phyloP scores from a whole-genome alignment of 495 filamentous ascomycete species.

The Diplogelasinospora grovesii region DNA sequence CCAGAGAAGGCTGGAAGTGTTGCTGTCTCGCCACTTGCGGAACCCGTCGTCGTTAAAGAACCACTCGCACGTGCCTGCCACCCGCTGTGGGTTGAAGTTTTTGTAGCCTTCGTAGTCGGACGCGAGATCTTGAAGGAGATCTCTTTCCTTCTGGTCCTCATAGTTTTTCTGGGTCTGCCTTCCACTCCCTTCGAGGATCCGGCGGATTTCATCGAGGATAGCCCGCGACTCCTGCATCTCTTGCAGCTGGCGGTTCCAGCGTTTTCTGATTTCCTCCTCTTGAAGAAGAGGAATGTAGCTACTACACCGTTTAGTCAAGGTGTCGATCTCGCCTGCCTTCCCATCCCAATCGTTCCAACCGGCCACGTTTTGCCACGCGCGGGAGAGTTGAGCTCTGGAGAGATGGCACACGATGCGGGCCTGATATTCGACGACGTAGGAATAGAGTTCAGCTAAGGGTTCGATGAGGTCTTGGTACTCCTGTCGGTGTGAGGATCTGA shows the following conservation, averaged over 20 bases:
- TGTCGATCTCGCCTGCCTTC: conserved; percentile 15
- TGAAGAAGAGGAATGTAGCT: conserved; percentile 2
- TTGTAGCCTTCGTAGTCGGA: conserved; percentile 28
- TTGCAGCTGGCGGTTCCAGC: conserved; percentile 8
- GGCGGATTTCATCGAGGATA: conserved; percentile 11
- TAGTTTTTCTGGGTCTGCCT: conserved; percentile 3
- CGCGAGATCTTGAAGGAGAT: conserved; percentile 19
- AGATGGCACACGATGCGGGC: conserved; percentile 27
- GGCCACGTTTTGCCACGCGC: conserved; percentile 20
- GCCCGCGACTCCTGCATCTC: conserved; percentile 16
- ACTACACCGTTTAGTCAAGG: conserved; percentile 8
- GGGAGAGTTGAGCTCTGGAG: conserved; percentile 19
- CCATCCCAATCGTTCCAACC: conserved; percentile 14
- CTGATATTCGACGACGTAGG: conserved; percentile 29
- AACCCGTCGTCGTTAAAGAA: conserved; percentile 27
- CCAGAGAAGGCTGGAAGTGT: conserved; percentile 30
- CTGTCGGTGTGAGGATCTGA: conserved; percentile 5
- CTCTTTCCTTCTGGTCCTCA: conserved; percentile 14
- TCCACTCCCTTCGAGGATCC: conserved; percentile 7
- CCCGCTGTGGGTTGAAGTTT: conserved; percentile 16
- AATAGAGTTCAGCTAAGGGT: conserved; percentile 21
- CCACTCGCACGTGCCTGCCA: conserved; percentile 33
- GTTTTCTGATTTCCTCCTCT: conserved; percentile 8
- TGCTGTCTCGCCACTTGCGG: conserved; percentile 21
- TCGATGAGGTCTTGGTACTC: conserved; percentile 6